Conservation (phyloP, 2,329 filamentous ascomycete species). For the Phaeosphaeriaceae sp. region DNA sequence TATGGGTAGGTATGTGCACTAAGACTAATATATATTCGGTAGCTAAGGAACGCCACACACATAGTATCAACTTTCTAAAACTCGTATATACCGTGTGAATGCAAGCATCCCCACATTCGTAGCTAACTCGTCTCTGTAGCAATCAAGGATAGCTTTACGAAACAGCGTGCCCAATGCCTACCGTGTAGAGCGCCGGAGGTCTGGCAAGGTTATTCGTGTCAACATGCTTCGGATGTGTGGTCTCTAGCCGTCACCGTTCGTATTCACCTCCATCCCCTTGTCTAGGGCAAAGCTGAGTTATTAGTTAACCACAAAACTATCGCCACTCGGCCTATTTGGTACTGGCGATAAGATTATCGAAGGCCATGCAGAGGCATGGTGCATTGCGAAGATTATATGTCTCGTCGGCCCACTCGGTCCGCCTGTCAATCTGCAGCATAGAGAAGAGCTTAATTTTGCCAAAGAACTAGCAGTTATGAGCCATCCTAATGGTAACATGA, state of each 20-base stretch:
- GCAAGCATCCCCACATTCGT: too few relatives aligned
- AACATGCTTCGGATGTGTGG: constrained; percentile 29
- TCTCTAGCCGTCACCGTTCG: constrained; percentile 27
- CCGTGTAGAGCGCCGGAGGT: constrained; percentile 8
- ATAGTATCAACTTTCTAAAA: too few relatives aligned
- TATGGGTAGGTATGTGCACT: too few relatives aligned
- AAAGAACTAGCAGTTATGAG: constrained; percentile 7
- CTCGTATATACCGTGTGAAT: too few relatives aligned
- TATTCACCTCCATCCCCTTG: constrained; percentile 2
- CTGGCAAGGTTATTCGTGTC: constrained; percentile 16
- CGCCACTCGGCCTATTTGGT: constrained; percentile 19
- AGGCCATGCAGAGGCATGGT: constrained; percentile 23
- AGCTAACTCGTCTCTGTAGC: constrained; percentile 1
- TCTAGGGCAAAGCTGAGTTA: constrained; percentile 6
- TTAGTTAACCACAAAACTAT: constrained; percentile 22
- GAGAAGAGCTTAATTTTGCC: constrained; percentile 13
- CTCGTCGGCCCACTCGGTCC: constrained; percentile 19
- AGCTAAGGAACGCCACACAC: too few relatives aligned
- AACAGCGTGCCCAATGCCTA: constrained; percentile 6
- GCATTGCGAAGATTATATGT: constrained; percentile 28
- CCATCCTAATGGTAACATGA: constrained; percentile 2
- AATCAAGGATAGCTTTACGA: constrained; percentile 2
- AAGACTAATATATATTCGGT: too few relatives aligned
- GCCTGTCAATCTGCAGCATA: constrained; percentile 14
- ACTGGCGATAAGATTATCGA: constrained; percentile 23